These are phyloP conservation scores for Streptanthus diversifolius DNA, from an alignment of 345 rosid species.

Conservation along the genomic window DNA sequence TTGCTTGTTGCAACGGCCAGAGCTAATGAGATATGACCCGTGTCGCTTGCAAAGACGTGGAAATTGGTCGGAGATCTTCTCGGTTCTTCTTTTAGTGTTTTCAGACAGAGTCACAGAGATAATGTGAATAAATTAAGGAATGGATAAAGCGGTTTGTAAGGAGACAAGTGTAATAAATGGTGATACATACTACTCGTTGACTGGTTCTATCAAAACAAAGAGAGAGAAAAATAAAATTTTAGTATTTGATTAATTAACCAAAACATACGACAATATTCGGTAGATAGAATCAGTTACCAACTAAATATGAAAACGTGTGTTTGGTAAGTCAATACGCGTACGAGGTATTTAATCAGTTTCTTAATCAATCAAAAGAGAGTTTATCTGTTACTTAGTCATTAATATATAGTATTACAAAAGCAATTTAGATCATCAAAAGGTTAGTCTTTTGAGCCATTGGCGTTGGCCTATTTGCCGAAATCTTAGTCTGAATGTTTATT, in stretches of 20 bases:
- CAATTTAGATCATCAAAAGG: not conserved
- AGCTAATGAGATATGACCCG: constrained; percentile 8
- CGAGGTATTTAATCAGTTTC: constrained; percentile 14
- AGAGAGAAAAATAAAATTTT: not conserved
- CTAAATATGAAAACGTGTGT: constrained; percentile 10
- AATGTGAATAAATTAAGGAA: constrained; percentile 19
- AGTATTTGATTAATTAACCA: not conserved
- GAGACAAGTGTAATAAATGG: constrained; percentile 31
- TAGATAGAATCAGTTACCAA: not conserved
- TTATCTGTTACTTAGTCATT: not conserved
- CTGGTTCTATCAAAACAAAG: not conserved
- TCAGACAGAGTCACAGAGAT: not conserved
- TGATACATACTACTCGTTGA: constrained; percentile 23
- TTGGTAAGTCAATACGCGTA: constrained; percentile 29
- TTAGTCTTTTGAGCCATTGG: not conserved
- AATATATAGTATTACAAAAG: not conserved
- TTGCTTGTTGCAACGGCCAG: constrained; percentile 28
- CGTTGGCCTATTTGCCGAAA: not conserved
- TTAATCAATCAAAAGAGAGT: not conserved
- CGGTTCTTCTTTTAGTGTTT: not conserved
- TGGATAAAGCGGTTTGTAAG: constrained; percentile 26
- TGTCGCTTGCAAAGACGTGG: not conserved
- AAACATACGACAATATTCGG: constrained; percentile 9
- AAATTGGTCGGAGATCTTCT: constrained; percentile 1
- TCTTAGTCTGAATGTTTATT: not conserved